Evolutionary conservation across 2,329 filamentous ascomycete species (phyloP).

Genomic region (Chaetothyriales sp.): DNA sequence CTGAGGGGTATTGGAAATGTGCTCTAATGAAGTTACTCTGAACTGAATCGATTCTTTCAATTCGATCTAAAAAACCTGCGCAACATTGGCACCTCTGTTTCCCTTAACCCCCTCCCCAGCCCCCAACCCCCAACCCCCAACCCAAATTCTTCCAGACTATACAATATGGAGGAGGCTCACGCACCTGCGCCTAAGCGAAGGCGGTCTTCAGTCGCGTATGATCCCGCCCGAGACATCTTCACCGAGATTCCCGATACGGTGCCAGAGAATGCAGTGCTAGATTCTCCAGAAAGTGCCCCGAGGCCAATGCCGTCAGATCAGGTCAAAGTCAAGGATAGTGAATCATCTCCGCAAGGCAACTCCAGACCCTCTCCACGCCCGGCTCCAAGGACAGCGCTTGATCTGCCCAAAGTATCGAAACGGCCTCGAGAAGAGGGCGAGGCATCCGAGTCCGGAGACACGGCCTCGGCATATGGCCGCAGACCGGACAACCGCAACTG

Average conservation of each 20-base stretch:
- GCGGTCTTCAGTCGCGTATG: constrained; percentile 20
- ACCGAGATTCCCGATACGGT: constrained; percentile 18
- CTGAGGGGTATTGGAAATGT: no score
- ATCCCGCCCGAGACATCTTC: constrained; percentile 24
- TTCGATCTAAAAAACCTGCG: neutral
- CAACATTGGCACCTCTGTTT: neutral
- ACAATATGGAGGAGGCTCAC: constrained; percentile 4
- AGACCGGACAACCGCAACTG: neutral
- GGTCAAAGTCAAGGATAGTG: constrained; percentile 5
- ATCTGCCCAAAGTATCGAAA: constrained; percentile 12
- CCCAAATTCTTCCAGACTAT: no score
- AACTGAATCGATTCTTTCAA: neutral
- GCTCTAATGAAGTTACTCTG: no score
- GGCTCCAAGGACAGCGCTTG: constrained; percentile 9
- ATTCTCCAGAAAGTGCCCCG: constrained; percentile 10
- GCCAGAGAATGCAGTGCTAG: constrained; percentile 15
- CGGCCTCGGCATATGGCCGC: neutral
- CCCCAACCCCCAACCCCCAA: no score
- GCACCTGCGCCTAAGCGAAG: constrained; percentile 8
- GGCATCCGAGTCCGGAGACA: constrained; percentile 14
- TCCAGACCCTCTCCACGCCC: neutral
- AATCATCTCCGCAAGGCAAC: neutral
- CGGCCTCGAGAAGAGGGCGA: constrained; percentile 17
- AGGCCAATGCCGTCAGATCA: constrained; percentile 1
- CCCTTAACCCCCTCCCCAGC: neutral